Conservation (phyloP, 2,329 filamentous ascomycete genomes). For the Colletotrichum musicola region DNA sequence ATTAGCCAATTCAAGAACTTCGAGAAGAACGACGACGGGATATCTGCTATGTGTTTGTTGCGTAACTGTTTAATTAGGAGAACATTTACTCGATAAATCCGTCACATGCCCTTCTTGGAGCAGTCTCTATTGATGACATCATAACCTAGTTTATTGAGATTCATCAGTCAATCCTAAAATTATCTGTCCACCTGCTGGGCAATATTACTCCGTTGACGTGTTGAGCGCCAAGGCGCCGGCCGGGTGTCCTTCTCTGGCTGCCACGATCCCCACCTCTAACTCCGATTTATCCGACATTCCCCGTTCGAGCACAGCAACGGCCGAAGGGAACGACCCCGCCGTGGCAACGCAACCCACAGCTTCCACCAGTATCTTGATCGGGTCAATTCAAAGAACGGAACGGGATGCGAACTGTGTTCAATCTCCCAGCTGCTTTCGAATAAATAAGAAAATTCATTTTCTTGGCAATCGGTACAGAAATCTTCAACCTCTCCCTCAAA, state of each 20-base stretch:
- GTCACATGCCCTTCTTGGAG: background rate
- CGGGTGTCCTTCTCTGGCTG: conserved; percentile 21
- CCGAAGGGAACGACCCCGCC: background rate
- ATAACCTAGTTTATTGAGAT: background rate
- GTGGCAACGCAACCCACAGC: background rate
- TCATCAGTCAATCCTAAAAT: background rate
- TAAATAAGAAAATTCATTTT: background rate
- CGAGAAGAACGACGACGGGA: conserved; percentile 27
- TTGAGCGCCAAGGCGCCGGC: conserved; percentile 12
- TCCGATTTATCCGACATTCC: conserved; percentile 32
- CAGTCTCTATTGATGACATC: background rate
- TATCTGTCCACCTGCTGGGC: conserved; percentile 2
- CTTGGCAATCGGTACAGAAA: background rate
- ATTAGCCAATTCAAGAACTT: conserved; percentile 66
- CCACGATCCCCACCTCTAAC: conserved; percentile 19
- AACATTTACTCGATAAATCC: conserved; percentile 8
- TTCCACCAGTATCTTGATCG: background rate
- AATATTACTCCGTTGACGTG: conserved; percentile 3
- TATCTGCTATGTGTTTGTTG: conserved; percentile 21
- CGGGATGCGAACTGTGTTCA: background rate
- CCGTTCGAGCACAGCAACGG: conserved; percentile 28
- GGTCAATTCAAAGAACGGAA: no score
- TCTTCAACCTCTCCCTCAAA: conserved; percentile 10
- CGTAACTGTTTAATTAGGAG: conserved; percentile 34
- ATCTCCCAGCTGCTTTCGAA: background rate